Conservation (phyloP, 306 rosid species). For the Fragaria vesca region DNA sequence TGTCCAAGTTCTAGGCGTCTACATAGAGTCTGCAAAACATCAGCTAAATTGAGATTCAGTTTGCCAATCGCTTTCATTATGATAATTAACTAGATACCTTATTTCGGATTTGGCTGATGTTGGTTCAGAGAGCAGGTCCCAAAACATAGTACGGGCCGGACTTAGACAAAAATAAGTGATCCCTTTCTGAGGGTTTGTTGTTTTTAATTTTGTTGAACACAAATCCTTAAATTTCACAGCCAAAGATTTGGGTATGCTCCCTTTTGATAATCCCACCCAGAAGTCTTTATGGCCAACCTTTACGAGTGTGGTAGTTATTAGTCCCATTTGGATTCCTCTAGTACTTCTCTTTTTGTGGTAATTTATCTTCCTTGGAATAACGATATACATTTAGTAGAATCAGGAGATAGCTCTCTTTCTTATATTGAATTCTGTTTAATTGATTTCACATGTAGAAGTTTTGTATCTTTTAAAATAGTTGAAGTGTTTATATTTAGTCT, state of each 20-base stretch:
- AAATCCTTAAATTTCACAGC: not conserved
- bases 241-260: not conserved
- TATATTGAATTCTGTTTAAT: not conserved
- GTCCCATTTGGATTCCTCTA: not conserved
- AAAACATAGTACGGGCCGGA: not conserved
- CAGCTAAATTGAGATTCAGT: not conserved
- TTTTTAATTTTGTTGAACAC: not conserved
- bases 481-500: not conserved
- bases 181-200: not conserved
- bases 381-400: not conserved
- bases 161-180: not conserved
- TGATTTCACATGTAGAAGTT: not conserved
- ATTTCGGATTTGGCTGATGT: not conserved
- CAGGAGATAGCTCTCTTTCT: not conserved
- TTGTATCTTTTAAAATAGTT: not conserved
- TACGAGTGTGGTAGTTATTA: not conserved
- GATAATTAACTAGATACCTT: not conserved
- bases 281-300: not conserved
- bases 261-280: not conserved
- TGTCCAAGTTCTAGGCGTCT: not conserved
- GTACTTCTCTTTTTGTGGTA: not conserved
- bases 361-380: not conserved
- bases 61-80: not conserved
- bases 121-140: not conserved
- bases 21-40: not conserved